Evolutionary conservation across 2,329 filamentous ascomycete genomes (phyloP).

Genomic region (Neopestalotiopsis clavispora): DNA sequence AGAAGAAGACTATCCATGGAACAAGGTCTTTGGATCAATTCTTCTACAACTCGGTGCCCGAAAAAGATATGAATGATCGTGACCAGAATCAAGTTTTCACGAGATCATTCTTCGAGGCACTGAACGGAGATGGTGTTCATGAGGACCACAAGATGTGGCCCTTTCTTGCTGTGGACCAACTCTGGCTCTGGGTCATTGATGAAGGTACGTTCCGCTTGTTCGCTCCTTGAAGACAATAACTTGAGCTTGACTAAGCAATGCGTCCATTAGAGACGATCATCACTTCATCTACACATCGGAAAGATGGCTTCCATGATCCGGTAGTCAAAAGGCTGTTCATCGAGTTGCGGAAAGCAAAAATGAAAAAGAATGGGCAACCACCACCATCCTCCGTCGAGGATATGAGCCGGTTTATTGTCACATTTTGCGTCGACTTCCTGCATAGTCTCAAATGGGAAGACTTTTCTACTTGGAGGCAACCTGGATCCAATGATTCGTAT

Average conservation of each 20-base stretch:
- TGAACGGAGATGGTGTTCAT: background rate
- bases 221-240: too few species aligned
- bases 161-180: background rate
- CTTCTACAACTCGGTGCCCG: background rate
- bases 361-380: background rate
- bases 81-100: background rate
- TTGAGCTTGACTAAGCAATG: too few species aligned
- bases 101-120: background rate
- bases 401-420: background rate
- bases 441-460: background rate
- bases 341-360: too few species aligned
- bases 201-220: background rate
- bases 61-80: background rate
- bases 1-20: background rate
- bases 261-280: too few species aligned
- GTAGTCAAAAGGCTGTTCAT: too few species aligned
- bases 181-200: background rate
- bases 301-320: too few species aligned
- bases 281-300: too few species aligned
- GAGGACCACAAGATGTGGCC: too few species aligned
- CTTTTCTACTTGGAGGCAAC: too few species aligned
- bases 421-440: background rate
- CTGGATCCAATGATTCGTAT: too few species aligned
- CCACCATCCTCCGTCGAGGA: background rate
- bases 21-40: background rate